phyloP scores from a whole-genome alignment of 495 filamentous ascomycete species.

The Penicillium psychrofluorescens region DNA sequence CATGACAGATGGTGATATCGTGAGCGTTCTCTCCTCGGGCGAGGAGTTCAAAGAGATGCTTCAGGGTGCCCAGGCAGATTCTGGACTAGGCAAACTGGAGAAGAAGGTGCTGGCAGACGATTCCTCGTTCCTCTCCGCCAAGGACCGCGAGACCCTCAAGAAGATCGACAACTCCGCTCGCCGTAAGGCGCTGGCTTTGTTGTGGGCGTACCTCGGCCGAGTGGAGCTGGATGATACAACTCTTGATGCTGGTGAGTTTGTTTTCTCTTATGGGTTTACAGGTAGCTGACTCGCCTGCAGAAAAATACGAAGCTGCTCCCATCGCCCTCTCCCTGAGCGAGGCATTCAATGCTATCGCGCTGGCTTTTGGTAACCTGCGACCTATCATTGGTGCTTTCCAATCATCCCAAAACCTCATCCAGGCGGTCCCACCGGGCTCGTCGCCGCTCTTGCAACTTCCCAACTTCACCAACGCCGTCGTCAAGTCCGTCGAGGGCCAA shows the following conservation, averaged over 20 bases:
- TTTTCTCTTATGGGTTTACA: background rate
- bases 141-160: slow-evolving; percentile 56
- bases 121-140: slow-evolving; percentile 37
- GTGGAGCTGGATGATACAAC: slow-evolving; percentile 66
- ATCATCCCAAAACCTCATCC: slow-evolving; percentile 76
- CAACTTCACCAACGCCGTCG: slow-evolving; percentile 69
- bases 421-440: slow-evolving; percentile 73
- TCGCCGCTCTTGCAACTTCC: slow-evolving; percentile 92
- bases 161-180: slow-evolving; percentile 67
- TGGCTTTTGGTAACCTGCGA: slow-evolving; percentile 77
- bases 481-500: slow-evolving; percentile 68
- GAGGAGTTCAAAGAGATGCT: slow-evolving; percentile 71
- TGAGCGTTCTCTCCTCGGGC: slow-evolving; percentile 73
- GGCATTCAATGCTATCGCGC: slow-evolving; percentile 77
- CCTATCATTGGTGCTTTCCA: slow-evolving; percentile 80
- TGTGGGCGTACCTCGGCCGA: slow-evolving; percentile 93
- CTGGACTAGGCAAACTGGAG: slow-evolving; percentile 73
- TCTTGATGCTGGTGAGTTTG: slow-evolving; percentile 63
- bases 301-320: slow-evolving; percentile 73
- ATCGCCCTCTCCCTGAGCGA: slow-evolving; percentile 77
- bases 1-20: slow-evolving; percentile 69
- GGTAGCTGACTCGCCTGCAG: slow-evolving; percentile 20
- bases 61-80: slow-evolving; percentile 64
- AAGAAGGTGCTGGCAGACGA: slow-evolving; percentile 61
- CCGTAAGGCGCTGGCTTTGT: slow-evolving; percentile 77